phyloP scores from a whole-genome alignment of 768 basidiomycete species.

The Coprinopsis cinerea region DNA sequence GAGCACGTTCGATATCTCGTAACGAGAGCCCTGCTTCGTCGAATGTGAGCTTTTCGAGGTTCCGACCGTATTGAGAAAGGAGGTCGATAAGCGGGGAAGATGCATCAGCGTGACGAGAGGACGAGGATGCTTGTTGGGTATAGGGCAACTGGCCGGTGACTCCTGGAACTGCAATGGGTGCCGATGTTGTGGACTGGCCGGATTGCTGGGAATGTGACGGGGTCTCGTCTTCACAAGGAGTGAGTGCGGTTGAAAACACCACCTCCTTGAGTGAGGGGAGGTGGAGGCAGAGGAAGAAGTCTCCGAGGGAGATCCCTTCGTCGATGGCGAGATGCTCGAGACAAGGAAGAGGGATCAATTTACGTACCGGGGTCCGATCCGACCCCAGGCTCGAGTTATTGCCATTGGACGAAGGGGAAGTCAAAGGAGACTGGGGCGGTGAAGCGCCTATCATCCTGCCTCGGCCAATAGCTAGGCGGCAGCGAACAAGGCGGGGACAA shows the following conservation, averaged over 20 bases:
- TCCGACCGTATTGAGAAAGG: neutral
- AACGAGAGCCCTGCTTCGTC: slow-evolving; percentile 2
- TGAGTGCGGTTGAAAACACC: slow-evolving; percentile 2
- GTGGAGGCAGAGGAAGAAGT: slow-evolving; percentile 6
- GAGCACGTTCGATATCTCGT: slow-evolving; percentile 1
- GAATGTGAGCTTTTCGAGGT: slow-evolving; percentile 1
- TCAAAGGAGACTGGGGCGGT: neutral
- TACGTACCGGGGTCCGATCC: neutral
- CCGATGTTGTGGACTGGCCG: neutral
- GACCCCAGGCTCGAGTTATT: neutral
- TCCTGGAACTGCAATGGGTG: neutral
- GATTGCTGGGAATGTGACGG: neutral
- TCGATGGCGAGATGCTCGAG: slow-evolving; percentile 3
- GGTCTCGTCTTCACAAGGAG: neutral
- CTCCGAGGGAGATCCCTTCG: slow-evolving; percentile 2
- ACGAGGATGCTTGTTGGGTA: neutral
- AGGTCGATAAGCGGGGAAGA: slow-evolving; percentile 1
- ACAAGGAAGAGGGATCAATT: neutral
- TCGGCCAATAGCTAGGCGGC: slow-evolving; percentile 5
- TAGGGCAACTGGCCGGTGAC: neutral
- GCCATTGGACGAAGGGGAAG: neutral
- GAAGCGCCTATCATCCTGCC: neutral
- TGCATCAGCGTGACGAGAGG: neutral
- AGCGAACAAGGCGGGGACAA: slow-evolving; percentile 3
- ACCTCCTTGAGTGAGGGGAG: slow-evolving; percentile 5